Conservation (phyloP, 768 basidiomycete genomes). For the Pleurotus cornucopiae region DNA sequence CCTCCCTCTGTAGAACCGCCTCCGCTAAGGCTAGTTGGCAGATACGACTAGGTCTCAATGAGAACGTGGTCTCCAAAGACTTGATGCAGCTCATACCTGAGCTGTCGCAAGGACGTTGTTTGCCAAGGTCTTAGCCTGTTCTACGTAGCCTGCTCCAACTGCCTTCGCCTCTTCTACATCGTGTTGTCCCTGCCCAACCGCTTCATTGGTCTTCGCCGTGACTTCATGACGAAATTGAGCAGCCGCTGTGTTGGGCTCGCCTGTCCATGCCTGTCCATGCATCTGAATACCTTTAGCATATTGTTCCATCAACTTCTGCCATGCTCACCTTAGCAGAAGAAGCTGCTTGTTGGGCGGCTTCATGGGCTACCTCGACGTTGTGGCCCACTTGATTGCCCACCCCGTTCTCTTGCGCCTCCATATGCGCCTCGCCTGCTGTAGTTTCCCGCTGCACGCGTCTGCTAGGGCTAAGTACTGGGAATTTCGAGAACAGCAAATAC, state of each 20-base stretch:
- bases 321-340: constrained; percentile 43
- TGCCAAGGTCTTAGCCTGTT: constrained; percentile 50
- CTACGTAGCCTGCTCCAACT: constrained; percentile 43
- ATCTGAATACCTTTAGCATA: constrained; percentile 13
- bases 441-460: constrained; percentile 41
- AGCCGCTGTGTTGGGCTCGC: constrained; percentile 22
- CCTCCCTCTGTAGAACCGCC: not conserved
- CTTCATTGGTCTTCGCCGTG: constrained; percentile 41
- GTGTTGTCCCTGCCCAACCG: constrained; percentile 52
- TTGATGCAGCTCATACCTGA: constrained; percentile 26
- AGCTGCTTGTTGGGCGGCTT: constrained; percentile 50
- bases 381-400: constrained; percentile 41
- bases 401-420: constrained; percentile 37
- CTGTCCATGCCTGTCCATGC: constrained; percentile 27
- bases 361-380: constrained; percentile 40
- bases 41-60: constrained; percentile 14
- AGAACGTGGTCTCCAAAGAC: not conserved
- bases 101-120: constrained; percentile 39
- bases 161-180: constrained; percentile 45
- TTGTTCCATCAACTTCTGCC: not conserved
- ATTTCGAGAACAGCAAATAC: constrained; percentile 8
- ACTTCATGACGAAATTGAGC: constrained; percentile 32
- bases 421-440: constrained; percentile 49
- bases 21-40: constrained; percentile 12
- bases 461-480: not conserved